Conservation (phyloP, 1,139 yeast species). For the Yueomyces sp. region DNA sequence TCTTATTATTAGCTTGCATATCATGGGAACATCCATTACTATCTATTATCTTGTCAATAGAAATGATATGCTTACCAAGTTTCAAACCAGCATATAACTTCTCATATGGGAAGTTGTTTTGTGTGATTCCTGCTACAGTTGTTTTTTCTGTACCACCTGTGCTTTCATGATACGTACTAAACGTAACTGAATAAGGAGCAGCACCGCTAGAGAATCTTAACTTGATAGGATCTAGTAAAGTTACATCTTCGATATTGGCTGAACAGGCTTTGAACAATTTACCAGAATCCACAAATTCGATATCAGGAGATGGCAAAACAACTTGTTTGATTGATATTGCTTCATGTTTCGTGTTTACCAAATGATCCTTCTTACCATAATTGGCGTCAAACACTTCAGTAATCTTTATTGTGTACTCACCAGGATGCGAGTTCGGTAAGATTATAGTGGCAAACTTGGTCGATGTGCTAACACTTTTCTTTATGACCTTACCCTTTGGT, state of each 20-base stretch:
- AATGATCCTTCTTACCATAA: conserved; percentile 40
- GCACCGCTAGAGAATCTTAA: conserved; percentile 40
- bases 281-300: conserved; percentile 36
- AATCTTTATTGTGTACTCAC: conserved; percentile 50
- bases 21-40: conserved; percentile 54
- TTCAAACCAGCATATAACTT: conserved; percentile 33
- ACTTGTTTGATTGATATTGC: conserved; percentile 42
- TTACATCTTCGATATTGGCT: conserved; percentile 29
- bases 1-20: conserved; percentile 8
- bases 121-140: conserved; percentile 25
- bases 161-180: conserved; percentile 42
- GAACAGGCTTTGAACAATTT: conserved; percentile 47
- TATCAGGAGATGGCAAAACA: conserved; percentile 50
- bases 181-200: conserved; percentile 49
- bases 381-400: conserved; percentile 53
- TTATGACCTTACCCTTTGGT: conserved; percentile 38
- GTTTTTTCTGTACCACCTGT: conserved; percentile 34
- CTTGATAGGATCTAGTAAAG: conserved; percentile 38
- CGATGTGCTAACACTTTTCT: conserved; percentile 35
- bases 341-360: conserved; percentile 14
- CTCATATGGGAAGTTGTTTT: conserved; percentile 25
- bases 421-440: conserved; percentile 32
- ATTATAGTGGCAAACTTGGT: conserved; percentile 37
- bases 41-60: conserved; percentile 48
- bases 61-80: conserved; percentile 45